Conservation (phyloP, 2,329 filamentous ascomycete species). For the Conoideocrella luteorostrata region DNA sequence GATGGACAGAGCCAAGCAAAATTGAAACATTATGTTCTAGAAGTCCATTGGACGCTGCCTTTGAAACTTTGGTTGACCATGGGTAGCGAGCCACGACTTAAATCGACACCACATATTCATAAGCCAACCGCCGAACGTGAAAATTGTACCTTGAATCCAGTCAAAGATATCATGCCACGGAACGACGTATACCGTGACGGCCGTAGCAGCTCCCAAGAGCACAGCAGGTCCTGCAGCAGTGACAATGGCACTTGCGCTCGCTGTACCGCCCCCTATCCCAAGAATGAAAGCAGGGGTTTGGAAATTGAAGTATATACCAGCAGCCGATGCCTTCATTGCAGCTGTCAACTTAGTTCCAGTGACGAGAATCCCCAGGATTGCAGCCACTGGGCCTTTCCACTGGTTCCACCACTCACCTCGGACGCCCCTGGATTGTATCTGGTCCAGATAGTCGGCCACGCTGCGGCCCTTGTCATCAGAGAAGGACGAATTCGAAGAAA, state of each 20-base stretch:
- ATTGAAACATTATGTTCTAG: too few relatives aligned
- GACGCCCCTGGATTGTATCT: not conserved
- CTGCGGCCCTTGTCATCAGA: not conserved
- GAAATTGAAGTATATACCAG: not conserved
- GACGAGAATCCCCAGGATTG: not conserved
- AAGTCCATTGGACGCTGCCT: not conserved
- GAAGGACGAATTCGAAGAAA: not conserved
- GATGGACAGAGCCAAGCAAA: too few relatives aligned
- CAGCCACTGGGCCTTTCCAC: not conserved
- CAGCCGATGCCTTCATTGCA: not conserved
- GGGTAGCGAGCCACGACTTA: not conserved
- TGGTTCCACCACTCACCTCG: not conserved
- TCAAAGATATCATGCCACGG: not conserved
- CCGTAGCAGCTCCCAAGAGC: not conserved
- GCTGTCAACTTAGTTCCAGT: not conserved
- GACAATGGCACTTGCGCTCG: not conserved
- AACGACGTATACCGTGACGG: not conserved
- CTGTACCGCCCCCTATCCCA: not conserved
- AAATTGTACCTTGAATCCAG: not conserved
- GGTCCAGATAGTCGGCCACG: not conserved
- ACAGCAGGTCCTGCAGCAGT: not conserved
- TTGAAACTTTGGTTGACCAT: not conserved
- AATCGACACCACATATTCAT: not conserved
- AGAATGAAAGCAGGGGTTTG: not conserved
- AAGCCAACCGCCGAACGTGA: not conserved